Percentiles rank a stretch among this genome's conserved stretches.
Evolutionary conservation across 2,329 filamentous ascomycete species (phyloP).

Genomic region (Microthyrium microscopicum): DNA sequence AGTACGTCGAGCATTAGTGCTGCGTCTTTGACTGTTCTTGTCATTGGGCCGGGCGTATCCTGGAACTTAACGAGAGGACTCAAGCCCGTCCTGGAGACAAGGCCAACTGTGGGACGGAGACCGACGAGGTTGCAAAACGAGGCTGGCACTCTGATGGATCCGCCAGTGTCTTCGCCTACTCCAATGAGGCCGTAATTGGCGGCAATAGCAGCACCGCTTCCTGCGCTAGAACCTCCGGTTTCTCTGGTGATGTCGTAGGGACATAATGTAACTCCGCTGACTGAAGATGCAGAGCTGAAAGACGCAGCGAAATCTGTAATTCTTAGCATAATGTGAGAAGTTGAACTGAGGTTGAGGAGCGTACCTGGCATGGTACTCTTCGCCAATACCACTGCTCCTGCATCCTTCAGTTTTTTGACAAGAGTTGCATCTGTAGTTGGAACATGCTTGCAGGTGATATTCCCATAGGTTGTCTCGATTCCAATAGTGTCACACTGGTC

Average conservation of each 20-base stretch:
- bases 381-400: slow-evolving; percentile 4
- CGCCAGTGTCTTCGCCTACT: slow-evolving; percentile 14
- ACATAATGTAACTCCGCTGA: slow-evolving; percentile 9
- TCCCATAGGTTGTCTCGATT: slow-evolving; percentile 2
- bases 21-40: slow-evolving; percentile 12
- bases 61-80: slow-evolving; percentile 11
- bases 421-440: slow-evolving; percentile 4
- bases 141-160: slow-evolving; percentile 13
- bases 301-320: slow-evolving; percentile 5
- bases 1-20: slow-evolving; percentile 13
- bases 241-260: slow-evolving; percentile 13
- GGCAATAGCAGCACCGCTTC: slow-evolving; percentile 15
- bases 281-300: slow-evolving; percentile 3
- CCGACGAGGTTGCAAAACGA: slow-evolving; percentile 14
- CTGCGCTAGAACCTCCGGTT: slow-evolving; percentile 14
- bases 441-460: slow-evolving; percentile 4
- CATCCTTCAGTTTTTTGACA: slow-evolving; percentile 5
- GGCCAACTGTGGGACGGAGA: slow-evolving; percentile 13
- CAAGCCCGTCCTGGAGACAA: slow-evolving; percentile 14
- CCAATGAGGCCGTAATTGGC: slow-evolving; percentile 12
- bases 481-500: slow-evolving; percentile 6
- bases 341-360: not conserved
- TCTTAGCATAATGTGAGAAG: not conserved
- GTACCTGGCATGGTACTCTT: slow-evolving; percentile 6
- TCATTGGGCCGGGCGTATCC: slow-evolving; percentile 14